Percentiles rank a stretch among this genome's conserved stretches.
These are phyloP conservation scores for Solanum tarapatanum DNA, from an alignment of 257 asterid species.

Conservation along the genomic window DNA sequence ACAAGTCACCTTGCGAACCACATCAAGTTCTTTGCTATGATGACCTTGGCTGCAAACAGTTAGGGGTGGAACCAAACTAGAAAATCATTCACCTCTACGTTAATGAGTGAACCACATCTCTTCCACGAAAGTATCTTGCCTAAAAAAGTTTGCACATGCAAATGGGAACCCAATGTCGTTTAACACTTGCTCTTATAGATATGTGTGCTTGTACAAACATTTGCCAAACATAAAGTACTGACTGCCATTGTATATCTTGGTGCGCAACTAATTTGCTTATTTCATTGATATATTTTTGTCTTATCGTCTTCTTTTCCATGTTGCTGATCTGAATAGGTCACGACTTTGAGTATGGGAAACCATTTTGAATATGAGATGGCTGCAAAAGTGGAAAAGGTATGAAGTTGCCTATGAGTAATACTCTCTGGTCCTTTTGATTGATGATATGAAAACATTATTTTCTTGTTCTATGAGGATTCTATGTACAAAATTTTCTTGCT, in stretches of 20 bases:
- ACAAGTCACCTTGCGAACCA: not conserved
- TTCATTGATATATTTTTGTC: not conserved
- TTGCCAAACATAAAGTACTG: not conserved
- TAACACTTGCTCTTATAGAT: not conserved
- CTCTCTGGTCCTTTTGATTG: conserved; percentile 1
- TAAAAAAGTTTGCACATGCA: not conserved
- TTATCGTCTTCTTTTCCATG: conserved; percentile 7
- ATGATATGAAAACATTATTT: not conserved
- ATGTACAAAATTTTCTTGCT: not conserved
- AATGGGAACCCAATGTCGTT: not conserved
- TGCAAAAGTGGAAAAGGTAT: conserved; percentile 81
- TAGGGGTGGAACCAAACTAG: not conserved
- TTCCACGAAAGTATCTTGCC: not conserved
- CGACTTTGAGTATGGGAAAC: conserved; percentile 89
- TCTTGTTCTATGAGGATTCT: not conserved
- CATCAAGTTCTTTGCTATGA: not conserved
- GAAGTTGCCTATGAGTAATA: conserved; percentile 6
- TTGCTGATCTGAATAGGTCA: conserved; percentile 31
- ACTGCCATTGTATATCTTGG: not conserved
- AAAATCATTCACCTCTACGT: not conserved
- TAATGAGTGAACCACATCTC: not conserved
- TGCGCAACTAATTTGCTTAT: not conserved
- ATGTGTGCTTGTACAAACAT: not conserved
- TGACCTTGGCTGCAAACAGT: not conserved
- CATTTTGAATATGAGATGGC: conserved; percentile 73